Evolutionary conservation across 768 basidiomycete genomes (phyloP).

Genomic region (Holtermannia corniformis): DNA sequence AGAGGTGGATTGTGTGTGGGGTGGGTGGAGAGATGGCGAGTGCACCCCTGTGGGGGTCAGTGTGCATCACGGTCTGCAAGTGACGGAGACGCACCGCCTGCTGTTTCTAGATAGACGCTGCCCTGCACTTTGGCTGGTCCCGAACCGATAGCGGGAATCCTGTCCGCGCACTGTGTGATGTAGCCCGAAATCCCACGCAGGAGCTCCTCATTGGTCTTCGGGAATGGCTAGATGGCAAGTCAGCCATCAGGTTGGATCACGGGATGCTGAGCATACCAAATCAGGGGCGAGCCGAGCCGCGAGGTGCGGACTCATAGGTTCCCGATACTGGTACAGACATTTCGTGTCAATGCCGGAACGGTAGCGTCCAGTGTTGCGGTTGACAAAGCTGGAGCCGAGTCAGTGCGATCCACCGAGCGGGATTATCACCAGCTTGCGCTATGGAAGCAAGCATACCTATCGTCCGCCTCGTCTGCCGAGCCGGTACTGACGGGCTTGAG

Average conservation of each 20-base stretch:
- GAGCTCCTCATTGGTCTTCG: slow-evolving; percentile 54
- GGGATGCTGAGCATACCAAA: slow-evolving; percentile 24
- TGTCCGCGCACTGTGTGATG: slow-evolving; percentile 50
- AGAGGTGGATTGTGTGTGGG: slow-evolving; percentile 67
- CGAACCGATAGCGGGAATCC: neutral
- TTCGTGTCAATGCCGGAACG: slow-evolving; percentile 47
- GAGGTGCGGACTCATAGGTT: slow-evolving; percentile 89
- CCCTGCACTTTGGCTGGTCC: slow-evolving; percentile 16
- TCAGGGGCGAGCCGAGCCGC: slow-evolving; percentile 50
- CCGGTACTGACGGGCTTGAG: slow-evolving; percentile 89
- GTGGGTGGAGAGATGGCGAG: slow-evolving; percentile 72
- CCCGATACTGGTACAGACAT: slow-evolving; percentile 72
- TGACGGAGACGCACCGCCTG: slow-evolving; percentile 63
- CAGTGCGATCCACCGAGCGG: slow-evolving; percentile 11
- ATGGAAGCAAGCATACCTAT: slow-evolving; percentile 49
- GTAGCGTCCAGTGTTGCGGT: slow-evolving; percentile 41
- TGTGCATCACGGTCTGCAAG: neutral
- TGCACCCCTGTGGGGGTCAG: slow-evolving; percentile 60
- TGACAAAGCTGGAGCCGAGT: slow-evolving; percentile 53
- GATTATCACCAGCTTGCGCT: neutral
- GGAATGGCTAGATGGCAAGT: slow-evolving; percentile 46
- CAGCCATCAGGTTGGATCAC: too few species aligned
- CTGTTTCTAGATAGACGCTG: slow-evolving; percentile 81
- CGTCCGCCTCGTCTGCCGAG: slow-evolving; percentile 67
- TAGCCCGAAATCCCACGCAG: slow-evolving; percentile 56